Base-by-base conservation (phyloP, 169 alveolate genomes). In the Plasmodium berghei region DNA sequence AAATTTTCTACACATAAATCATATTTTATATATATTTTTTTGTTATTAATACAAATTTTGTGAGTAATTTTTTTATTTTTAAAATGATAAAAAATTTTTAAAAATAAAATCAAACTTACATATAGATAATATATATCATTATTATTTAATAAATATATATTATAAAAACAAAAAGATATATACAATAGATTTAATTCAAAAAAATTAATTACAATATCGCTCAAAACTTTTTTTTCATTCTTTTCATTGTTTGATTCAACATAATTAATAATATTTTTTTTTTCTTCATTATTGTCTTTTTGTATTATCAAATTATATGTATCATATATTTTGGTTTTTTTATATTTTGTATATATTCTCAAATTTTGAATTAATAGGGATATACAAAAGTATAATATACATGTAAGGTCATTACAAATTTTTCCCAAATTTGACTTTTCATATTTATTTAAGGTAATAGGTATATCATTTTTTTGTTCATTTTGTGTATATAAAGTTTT, bases 71-170 rank as follows among this genome's bases (percentile, higher is more conserved):
- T 62, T 67, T 67, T 83, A 28, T 83, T 61, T 62, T 54, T 66
- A 54, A 83, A 55, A 46, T 67, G 72, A 2, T 69, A 34, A 61
- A 83, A 83, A 46, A 24, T 54, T 22, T 54, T 18, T 22, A 83
- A 71, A 55, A 61, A 71, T 69, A 83, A 61, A 42, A 83, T 24
- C 34, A 83, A 46, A n/a, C 90, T 83, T 14, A 83, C 62, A 18
- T 83, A 34, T 46, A 83, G 62, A 48, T 28, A 22, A 28, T 83
- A 20, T 22, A 6, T 40, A 20, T 48, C 18, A 16, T 83, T 20
- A 70, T 55, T 67, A 83, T 49, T 83, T 83, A 83, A 42, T 45
- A 83, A 72, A 61, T 83, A 71, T 52, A 83, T 67, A 71, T 83
- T 42, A 56, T 83, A 83, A 67, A 55, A 83, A 49, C 90, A 83